A percentile compares a stretch with the other conserved stretches of the same genome.
Evolutionary conservation across 352 stramenopile species (phyloP).

Genomic region (Detonula confervacea): DNA sequence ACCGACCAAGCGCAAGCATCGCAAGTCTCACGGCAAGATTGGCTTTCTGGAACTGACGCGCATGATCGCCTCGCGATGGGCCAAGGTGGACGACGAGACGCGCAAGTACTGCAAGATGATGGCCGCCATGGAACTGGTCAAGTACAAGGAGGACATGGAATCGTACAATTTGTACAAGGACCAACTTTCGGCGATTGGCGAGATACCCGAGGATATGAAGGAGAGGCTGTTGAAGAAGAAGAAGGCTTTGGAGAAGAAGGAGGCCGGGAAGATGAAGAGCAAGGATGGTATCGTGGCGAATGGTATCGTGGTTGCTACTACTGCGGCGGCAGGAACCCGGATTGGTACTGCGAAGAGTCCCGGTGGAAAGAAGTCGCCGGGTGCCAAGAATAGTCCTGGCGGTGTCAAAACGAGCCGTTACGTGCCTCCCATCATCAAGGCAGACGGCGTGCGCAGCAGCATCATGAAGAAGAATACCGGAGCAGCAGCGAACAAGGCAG

Average conservation of each 20-base stretch:
- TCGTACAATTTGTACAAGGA: slow-evolving; percentile 67
- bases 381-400: no score
- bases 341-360: no score
- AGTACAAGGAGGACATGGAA: slow-evolving; percentile 76
- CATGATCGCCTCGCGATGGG: slow-evolving; percentile 69
- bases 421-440: slow-evolving; percentile 27
- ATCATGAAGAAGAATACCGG: background rate
- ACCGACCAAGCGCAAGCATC: slow-evolving; percentile 55
- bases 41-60: slow-evolving; percentile 65
- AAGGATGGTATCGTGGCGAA: background rate
- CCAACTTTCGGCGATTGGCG: slow-evolving; percentile 34
- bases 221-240: slow-evolving; percentile 46
- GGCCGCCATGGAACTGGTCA: slow-evolving; percentile 61
- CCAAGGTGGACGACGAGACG: slow-evolving; percentile 56
- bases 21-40: slow-evolving; percentile 79
- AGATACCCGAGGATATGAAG: slow-evolving; percentile 58
- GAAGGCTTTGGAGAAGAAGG: slow-evolving; percentile 35
- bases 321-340: no score
- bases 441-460: slow-evolving; percentile 12
- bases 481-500: background rate
- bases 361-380: no score
- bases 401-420: no score
- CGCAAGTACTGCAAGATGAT: slow-evolving; percentile 74
- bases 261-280: background rate
- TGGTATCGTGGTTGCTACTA: background rate